A percentile compares a stretch with the other conserved stretches of the same genome.
These are phyloP conservation scores for Pyrrhoderma noxium DNA, from an alignment of 1,284 basidiomycete genomes.

Conservation along the genomic window DNA sequence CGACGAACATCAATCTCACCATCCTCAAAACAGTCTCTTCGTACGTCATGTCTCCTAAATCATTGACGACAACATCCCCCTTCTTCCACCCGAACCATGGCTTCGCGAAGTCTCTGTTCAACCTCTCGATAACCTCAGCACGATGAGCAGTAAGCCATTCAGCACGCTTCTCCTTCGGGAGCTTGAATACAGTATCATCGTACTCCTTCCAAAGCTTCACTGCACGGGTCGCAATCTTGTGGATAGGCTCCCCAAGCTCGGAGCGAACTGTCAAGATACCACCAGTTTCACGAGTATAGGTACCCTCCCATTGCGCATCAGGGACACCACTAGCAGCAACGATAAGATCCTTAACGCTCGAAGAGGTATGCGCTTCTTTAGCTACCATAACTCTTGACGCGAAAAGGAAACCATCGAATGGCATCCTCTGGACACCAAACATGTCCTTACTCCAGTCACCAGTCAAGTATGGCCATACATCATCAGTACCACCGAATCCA, in stretches of 20 bases:
- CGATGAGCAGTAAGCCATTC: conserved; percentile 85
- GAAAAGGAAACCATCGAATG: conserved; percentile 96
- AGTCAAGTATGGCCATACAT: conserved; percentile 94
- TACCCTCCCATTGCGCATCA: conserved; percentile 90
- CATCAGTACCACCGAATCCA: conserved; percentile 92
- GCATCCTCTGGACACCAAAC: conserved; percentile 93
- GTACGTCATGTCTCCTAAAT: conserved; percentile 96
- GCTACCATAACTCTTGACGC: conserved; percentile 97
- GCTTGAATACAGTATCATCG: conserved; percentile 91
- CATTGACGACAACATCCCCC: conserved; percentile 75
- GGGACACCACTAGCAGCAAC: conserved; percentile 90
- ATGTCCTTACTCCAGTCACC: conserved; percentile 88
- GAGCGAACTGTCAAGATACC: conserved; percentile 96
- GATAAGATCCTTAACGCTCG: conserved; percentile 94
- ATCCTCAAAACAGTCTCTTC: conserved; percentile 91
- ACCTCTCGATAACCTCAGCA: conserved; percentile 84
- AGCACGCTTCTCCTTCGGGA: conserved; percentile 90
- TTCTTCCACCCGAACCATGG: conserved; percentile 97
- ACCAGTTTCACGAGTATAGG: conserved; percentile 91
- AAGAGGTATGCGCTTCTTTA: conserved; percentile 93
- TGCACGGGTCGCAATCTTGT: conserved; percentile 95
- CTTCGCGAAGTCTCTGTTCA: conserved; percentile 96
- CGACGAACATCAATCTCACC: conserved; percentile 89
- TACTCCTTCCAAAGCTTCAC: conserved; percentile 99
- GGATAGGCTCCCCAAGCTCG: conserved; percentile 97